Conservation (phyloP, 1,284 basidiomycete genomes). For the Gymnopus androsaceus region DNA sequence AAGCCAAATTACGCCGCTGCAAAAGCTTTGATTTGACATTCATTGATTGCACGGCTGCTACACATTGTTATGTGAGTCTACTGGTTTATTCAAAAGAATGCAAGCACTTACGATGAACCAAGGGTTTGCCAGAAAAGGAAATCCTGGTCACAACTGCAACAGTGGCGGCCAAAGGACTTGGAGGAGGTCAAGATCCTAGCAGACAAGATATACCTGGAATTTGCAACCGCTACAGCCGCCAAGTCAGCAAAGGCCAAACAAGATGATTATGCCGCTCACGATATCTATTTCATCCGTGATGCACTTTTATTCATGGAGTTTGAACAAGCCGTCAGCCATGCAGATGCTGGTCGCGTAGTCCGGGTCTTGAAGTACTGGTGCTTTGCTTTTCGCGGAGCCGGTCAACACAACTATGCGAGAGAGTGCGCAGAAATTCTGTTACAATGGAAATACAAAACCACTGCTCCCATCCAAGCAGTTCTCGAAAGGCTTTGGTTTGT, state of each 20-base stretch:
- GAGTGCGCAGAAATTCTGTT: slow-evolving; percentile 24
- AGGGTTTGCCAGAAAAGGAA: slow-evolving; percentile 3
- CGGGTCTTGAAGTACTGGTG: slow-evolving; percentile 19
- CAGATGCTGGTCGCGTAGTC: too few relatives aligned
- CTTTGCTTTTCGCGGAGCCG: slow-evolving; percentile 17
- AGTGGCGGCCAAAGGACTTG: slow-evolving; percentile 20
- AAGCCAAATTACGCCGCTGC: slow-evolving; percentile 27
- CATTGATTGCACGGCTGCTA: too few relatives aligned
- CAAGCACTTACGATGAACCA: too few relatives aligned
- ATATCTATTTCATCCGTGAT: slow-evolving; percentile 29
- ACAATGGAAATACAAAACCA: slow-evolving; percentile 22
- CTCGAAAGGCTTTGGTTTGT: slow-evolving; percentile 22
- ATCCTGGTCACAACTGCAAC: slow-evolving; percentile 17
- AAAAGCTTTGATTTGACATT: slow-evolving; percentile 26
- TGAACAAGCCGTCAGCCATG: slow-evolving; percentile 20
- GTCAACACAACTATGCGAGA: slow-evolving; percentile 23
- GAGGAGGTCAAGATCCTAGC: slow-evolving; percentile 17
- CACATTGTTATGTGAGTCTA: slow-evolving; percentile 21
- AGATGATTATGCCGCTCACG: slow-evolving; percentile 26
- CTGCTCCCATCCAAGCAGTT: slow-evolving; percentile 3
- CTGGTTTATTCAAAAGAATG: neutral
- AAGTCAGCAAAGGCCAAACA: slow-evolving; percentile 15
- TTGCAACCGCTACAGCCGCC: slow-evolving; percentile 17
- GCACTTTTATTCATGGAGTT: slow-evolving; percentile 24
- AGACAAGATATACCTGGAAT: neutral